Percentiles rank a stretch among this genome's conserved stretches.
phyloP scores from a whole-genome alignment of 148 eudicot genomes.

The Rheum nobile region DNA sequence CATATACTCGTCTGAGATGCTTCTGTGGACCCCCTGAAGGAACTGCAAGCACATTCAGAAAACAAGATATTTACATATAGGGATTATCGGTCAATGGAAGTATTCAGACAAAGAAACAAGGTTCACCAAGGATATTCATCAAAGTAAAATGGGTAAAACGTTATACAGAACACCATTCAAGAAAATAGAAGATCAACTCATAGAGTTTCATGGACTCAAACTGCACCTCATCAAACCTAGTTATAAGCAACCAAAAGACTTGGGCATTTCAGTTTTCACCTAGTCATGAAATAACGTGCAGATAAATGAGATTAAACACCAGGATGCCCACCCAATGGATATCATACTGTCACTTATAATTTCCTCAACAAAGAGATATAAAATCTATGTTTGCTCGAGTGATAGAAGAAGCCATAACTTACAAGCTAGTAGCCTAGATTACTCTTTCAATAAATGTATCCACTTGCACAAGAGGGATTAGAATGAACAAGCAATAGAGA shows the following conservation, averaged over 20 bases:
- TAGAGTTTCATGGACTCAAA: not conserved
- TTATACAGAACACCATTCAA: not conserved
- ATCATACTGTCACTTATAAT: not conserved
- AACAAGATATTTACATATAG: not conserved
- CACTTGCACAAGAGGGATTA: no score
- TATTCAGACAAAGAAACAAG: not conserved
- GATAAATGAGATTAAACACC: not conserved
- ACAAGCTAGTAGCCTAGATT: not conserved
- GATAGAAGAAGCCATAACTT: not conserved
- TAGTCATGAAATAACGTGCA: no score
- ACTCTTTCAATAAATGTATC: not conserved
- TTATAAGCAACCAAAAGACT: not conserved
- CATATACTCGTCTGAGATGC: constrained; percentile 43
- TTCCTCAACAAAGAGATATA: not conserved
- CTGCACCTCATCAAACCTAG: not conserved
- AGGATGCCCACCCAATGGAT: not conserved
- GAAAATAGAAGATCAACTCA: not conserved
- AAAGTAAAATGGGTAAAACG: no score
- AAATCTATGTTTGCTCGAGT: not conserved
- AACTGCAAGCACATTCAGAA: constrained; percentile 15
- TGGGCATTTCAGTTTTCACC: no score
- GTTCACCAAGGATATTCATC: not conserved
- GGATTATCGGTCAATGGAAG: not conserved
- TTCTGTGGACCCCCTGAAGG: constrained; percentile 46
- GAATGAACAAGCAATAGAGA: not conserved